These are phyloP conservation scores for Noccaea caerulescens DNA, from an alignment of 345 rosid species.

Conservation along the genomic window DNA sequence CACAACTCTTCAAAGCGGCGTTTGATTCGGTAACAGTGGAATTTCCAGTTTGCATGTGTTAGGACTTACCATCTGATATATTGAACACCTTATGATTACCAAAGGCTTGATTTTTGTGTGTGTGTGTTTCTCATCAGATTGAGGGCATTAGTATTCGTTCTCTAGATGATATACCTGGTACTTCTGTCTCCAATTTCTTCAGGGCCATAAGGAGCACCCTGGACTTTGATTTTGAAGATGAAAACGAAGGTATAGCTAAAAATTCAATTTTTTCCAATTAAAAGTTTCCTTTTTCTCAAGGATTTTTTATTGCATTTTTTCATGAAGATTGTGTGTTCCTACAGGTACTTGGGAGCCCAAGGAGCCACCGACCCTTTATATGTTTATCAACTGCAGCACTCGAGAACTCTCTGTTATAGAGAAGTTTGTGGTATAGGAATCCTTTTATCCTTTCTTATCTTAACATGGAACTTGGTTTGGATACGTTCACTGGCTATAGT, in stretches of 20 bases:
- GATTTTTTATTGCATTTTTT: slow-evolving; percentile 5
- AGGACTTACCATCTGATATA: slow-evolving; percentile 15
- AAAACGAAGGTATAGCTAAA: slow-evolving; percentile 70
- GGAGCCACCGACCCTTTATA: slow-evolving; percentile 79
- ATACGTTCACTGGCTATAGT: slow-evolving; percentile 23
- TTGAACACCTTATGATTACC: slow-evolving; percentile 17
- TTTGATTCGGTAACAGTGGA: slow-evolving; percentile 65
- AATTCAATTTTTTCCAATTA: neutral
- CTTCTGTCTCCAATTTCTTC: slow-evolving; percentile 70
- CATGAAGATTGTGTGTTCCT: slow-evolving; percentile 24
- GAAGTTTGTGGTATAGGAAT: slow-evolving; percentile 82
- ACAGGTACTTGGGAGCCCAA: slow-evolving; percentile 81
- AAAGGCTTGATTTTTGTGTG: slow-evolving; percentile 28
- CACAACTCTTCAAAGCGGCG: slow-evolving; percentile 70
- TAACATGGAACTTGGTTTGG: slow-evolving; percentile 31
- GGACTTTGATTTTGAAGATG: slow-evolving; percentile 96
- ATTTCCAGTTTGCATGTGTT: slow-evolving; percentile 3
- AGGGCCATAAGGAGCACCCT: slow-evolving; percentile 81
- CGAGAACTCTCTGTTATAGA: slow-evolving; percentile 83
- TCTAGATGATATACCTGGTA: slow-evolving; percentile 78
- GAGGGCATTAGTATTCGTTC: slow-evolving; percentile 82
- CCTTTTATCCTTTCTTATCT: slow-evolving; percentile 22
- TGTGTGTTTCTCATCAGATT: slow-evolving; percentile 55
- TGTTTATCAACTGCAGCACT: slow-evolving; percentile 88
- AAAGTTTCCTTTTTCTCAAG: neutral